Conservation (phyloP, 225 moss, liverwort and hornwort species). For the Marchantia polymorpha region DNA sequence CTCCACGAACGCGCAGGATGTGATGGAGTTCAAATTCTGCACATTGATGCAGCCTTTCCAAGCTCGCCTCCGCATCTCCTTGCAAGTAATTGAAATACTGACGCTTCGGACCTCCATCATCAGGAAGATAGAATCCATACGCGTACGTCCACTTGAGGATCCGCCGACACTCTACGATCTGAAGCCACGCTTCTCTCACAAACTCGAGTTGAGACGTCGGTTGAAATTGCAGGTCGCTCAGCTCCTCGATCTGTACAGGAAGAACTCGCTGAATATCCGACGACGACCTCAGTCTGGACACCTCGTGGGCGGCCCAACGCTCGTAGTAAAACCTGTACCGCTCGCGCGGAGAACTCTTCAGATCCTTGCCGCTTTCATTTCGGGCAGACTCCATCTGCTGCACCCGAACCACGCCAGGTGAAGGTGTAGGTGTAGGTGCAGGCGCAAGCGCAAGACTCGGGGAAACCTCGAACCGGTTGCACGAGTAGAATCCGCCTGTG, state of each 20-base stretch:
- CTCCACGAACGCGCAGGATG: slow-evolving; percentile 65
- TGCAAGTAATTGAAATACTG: slow-evolving; percentile 90
- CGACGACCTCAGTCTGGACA: slow-evolving; percentile 79
- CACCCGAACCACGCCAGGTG: slow-evolving; percentile 58
- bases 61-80: slow-evolving; percentile 80
- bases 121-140: slow-evolving; percentile 90
- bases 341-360: slow-evolving; percentile 73
- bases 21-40: slow-evolving; percentile 68
- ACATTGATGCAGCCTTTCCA: slow-evolving; percentile 91
- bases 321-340: slow-evolving; percentile 94
- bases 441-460: slow-evolving; percentile 23
- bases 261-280: slow-evolving; percentile 79
- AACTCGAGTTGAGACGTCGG: slow-evolving; percentile 92
- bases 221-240: slow-evolving; percentile 90
- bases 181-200: slow-evolving; percentile 93
- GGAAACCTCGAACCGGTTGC: slow-evolving; percentile 77
- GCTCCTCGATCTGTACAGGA: slow-evolving; percentile 76
- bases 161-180: slow-evolving; percentile 94
- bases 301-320: slow-evolving; percentile 94
- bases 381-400: slow-evolving; percentile 38
- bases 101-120: slow-evolving; percentile 70
- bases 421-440: too few relatives aligned
- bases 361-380: slow-evolving; percentile 83
- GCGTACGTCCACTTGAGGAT: slow-evolving; percentile 95
- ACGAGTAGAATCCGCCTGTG: slow-evolving; percentile 78